Evolutionary conservation across 805 yeast genomes (phyloP).

Genomic region (Candida dendrica): DNA sequence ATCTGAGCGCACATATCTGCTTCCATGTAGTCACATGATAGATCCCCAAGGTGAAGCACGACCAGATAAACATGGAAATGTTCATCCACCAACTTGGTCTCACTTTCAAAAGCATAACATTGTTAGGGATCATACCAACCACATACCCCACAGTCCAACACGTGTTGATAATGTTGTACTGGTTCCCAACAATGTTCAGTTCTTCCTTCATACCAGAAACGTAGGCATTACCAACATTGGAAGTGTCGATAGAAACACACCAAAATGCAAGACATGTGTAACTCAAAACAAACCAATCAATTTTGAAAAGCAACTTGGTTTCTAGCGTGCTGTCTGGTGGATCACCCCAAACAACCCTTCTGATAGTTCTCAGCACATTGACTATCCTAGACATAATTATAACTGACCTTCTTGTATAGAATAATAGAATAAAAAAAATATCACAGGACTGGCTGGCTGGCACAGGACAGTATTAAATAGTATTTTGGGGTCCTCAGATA

Average conservation of each 20-base stretch:
- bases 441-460: too few relatives aligned
- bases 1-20: constrained; percentile 50
- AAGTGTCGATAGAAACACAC: constrained; percentile 52
- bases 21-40: constrained; percentile 38
- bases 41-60: constrained; percentile 43
- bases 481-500: too few relatives aligned
- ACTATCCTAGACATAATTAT: too few relatives aligned
- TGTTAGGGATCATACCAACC: constrained; percentile 56
- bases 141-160: constrained; percentile 56
- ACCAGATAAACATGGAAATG: constrained; percentile 52
- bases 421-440: too few relatives aligned
- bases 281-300: constrained; percentile 3
- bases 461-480: too few relatives aligned
- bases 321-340: constrained; percentile 3
- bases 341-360: constrained; percentile 2
- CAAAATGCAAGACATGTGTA: constrained; percentile 2
- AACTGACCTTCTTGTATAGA: too few relatives aligned
- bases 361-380: not conserved
- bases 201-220: constrained; percentile 65
- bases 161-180: constrained; percentile 45
- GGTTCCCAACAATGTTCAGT: constrained; percentile 37
- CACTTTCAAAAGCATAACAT: constrained; percentile 41
- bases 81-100: constrained; percentile 53
- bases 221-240: constrained; percentile 51
- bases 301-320: constrained; percentile 1